A percentile compares a stretch with the other conserved stretches of the same genome.
Conservation (phyloP, 1,284 basidiomycete genomes). For the Malassezia yamatoensis region DNA sequence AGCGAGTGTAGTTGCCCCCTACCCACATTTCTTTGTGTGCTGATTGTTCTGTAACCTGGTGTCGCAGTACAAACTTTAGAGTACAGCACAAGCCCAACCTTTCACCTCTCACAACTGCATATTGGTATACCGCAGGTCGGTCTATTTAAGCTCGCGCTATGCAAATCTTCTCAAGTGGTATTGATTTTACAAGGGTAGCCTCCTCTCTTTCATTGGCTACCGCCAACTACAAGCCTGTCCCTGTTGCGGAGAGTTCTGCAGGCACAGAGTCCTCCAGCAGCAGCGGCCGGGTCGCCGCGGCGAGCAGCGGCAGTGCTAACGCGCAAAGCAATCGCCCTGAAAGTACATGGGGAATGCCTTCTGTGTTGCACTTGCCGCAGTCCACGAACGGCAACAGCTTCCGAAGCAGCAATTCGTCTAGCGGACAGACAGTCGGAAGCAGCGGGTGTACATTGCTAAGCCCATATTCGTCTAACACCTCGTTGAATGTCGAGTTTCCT, state of each 20-base stretch:
- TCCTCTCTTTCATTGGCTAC: slow-evolving; percentile 35
- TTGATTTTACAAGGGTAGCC: slow-evolving; percentile 22
- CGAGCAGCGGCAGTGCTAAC: background rate
- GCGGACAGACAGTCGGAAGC: slow-evolving; percentile 26
- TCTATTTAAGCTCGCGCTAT: background rate
- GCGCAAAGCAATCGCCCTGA: background rate
- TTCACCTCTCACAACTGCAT: too few species aligned
- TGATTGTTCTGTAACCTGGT: background rate
- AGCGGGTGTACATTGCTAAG: slow-evolving; percentile 32
- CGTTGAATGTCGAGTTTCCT: slow-evolving; percentile 30
- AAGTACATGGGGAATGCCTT: slow-evolving; percentile 35
- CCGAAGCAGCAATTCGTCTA: background rate
- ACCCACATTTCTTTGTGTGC: background rate
- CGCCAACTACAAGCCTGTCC: slow-evolving; percentile 47
- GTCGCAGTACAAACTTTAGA: background rate
- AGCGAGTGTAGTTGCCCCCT: background rate
- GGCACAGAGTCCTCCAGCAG: slow-evolving; percentile 4
- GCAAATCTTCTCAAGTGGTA: slow-evolving; percentile 2
- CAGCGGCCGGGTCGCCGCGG: slow-evolving; percentile 1
- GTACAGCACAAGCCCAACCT: background rate
- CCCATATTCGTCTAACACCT: slow-evolving; percentile 30
- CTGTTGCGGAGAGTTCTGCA: slow-evolving; percentile 23
- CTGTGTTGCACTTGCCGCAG: slow-evolving; percentile 19
- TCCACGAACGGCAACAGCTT: slow-evolving; percentile 1
- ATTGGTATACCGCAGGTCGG: slow-evolving; percentile 10